Evolutionary conservation across 192 early-diverging fungal species (phyloP).

Genomic region (Linnemannia exigua): DNA sequence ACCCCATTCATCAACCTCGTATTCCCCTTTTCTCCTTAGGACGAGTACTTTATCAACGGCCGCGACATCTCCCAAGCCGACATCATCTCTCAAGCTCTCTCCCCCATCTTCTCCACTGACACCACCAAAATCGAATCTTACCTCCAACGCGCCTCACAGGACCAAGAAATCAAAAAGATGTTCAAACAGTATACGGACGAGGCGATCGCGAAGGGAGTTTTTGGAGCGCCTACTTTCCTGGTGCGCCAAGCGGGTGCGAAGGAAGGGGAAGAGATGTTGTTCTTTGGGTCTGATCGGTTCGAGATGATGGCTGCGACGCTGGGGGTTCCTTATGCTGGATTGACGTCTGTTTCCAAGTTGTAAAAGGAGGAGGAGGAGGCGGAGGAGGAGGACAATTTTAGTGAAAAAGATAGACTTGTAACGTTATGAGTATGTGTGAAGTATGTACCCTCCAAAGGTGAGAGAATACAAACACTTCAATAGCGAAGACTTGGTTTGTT

Average conservation of each 20-base stretch:
- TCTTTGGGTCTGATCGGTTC: conserved; percentile 72
- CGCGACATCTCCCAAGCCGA: conserved; percentile 41
- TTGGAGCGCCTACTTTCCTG: conserved; percentile 69
- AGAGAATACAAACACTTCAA: no score
- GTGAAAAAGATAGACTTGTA: no score
- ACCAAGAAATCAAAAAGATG: conserved; percentile 34
- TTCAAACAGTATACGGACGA: conserved; percentile 60
- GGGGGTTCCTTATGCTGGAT: conserved; percentile 35
- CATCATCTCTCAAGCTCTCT: conserved; percentile 28
- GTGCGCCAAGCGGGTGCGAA: conserved; percentile 53
- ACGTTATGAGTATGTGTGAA: no score
- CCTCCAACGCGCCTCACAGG: conserved; percentile 19
- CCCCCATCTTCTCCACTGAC: conserved; percentile 18
- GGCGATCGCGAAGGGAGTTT: conserved; percentile 58
- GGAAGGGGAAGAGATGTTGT: conserved; percentile 58
- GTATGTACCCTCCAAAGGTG: no score
- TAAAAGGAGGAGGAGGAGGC: no score
- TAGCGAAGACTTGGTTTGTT: no score
- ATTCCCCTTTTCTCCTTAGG: no score
- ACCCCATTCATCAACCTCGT: background rate
- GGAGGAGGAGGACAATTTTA: no score
- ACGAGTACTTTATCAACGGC: conserved; percentile 49
- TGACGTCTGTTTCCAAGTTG: conserved; percentile 28
- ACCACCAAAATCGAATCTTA: conserved; percentile 19
- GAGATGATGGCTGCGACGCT: conserved; percentile 58